Base-by-base conservation (phyloP, 2,329 filamentous ascomycete genomes). In the Aspergillus transmontanensis region DNA sequence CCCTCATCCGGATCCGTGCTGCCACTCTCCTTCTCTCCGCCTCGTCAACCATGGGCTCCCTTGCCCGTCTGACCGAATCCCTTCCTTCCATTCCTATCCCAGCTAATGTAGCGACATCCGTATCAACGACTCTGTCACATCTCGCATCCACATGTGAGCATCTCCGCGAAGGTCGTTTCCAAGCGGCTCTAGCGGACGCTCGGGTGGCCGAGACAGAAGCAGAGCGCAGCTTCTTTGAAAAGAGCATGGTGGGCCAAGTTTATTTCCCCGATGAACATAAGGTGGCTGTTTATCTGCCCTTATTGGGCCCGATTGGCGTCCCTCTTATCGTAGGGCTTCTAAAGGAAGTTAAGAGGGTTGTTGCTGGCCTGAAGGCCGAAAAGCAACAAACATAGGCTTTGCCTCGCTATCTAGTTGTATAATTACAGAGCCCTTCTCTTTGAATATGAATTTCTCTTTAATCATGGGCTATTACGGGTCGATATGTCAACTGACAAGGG, bases 251-350 rank as follows among this genome's bases (percentile, higher is more conserved):
- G 14, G 95, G 94, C 0, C 95, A 98, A 80, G 89, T 98, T 2
- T 99, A 98, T 78, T 99, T 99, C 77, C 95, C 95, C 0, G 95
- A 99, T 73, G 95, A 99, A 80, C 95, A 99, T 78, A 99, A 98
- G 79, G 87, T 99, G 28, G 95, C 95, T 0, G 95, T 99, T 0
- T 99, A 99, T 76, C 80, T 99, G 71, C 95, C 95, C 1, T 81
- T 99, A 12, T 80, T 99, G 46, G 95, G 95, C 0, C 95, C 95
- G 0, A 89, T 98, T 46, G 93, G 92, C 5, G 94, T 98, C 14
- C 95, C 95, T 43, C 80, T 99, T 57, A 76, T 97, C 7, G 91
- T 97, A 86, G 90, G 91, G 4, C 81, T 92, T 32, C 69, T 97
- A 51, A 96, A 94, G 71, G 94, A 98, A 81, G 55, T 95, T 21